A percentile compares a stretch with the other conserved stretches of the same genome.
These are phyloP conservation scores for Leishmania guyanensis DNA, from an alignment of 208 protist genomes.

Conservation along the genomic window DNA sequence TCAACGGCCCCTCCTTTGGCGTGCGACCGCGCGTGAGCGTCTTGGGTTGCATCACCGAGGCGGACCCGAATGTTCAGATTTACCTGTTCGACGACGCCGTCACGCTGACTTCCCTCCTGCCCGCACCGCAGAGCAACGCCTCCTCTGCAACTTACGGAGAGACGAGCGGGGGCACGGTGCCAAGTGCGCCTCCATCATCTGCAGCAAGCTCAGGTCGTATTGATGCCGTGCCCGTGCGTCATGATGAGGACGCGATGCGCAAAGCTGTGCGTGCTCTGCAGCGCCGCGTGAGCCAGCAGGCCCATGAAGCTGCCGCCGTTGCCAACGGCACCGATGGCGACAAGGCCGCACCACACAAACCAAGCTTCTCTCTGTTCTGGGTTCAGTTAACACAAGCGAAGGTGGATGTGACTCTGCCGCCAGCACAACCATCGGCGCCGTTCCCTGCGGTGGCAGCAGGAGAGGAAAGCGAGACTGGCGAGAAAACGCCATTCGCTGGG, in stretches of 20 bases:
- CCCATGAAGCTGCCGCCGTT: background rate
- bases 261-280: conserved; percentile 69
- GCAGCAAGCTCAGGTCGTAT: conserved; percentile 14
- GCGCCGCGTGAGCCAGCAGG: conserved; percentile 22
- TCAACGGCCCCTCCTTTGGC: conserved; percentile 78
- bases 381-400: conserved; percentile 64
- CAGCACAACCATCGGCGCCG: background rate
- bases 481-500: background rate
- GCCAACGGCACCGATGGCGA: background rate
- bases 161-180: background rate
- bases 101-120: conserved; percentile 10
- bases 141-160: background rate
- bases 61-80: conserved; percentile 28
- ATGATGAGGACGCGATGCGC: conserved; percentile 76
- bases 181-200: background rate
- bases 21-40: conserved; percentile 62
- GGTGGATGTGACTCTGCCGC: conserved; percentile 47
- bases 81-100: conserved; percentile 69
- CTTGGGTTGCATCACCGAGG: conserved; percentile 44
- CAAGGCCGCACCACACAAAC: background rate
- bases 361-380: conserved; percentile 62
- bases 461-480: background rate
- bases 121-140: background rate
- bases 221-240: conserved; percentile 61
- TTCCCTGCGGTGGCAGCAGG: background rate